These are phyloP conservation scores for Heliamphora exappendiculata DNA, from an alignment of 148 eudicot genomes.

Conservation along the genomic window DNA sequence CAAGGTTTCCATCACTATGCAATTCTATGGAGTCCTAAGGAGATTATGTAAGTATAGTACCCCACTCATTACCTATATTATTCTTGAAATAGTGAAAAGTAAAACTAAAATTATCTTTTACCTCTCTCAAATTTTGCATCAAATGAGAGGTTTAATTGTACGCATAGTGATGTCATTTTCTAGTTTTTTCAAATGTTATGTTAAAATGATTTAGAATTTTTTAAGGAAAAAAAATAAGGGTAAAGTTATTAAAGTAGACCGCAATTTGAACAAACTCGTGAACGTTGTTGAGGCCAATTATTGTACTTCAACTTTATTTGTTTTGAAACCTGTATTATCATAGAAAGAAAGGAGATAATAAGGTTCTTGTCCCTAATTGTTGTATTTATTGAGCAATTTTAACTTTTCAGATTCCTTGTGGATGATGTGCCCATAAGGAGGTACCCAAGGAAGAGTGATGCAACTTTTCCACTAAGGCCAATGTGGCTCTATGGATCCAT, in stretches of 20 bases:
- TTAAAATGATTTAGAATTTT: not conserved
- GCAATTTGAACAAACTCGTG: not conserved
- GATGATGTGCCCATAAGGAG: slow-evolving; percentile 93
- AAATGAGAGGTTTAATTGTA: too few relatives aligned
- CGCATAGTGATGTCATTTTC: too few relatives aligned
- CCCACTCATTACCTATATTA: too few relatives aligned
- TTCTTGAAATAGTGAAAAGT: not conserved
- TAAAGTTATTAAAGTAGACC: not conserved
- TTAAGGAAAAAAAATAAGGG: not conserved
- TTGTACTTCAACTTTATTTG: not conserved
- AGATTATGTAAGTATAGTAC: slow-evolving; percentile 82
- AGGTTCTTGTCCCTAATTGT: not conserved
- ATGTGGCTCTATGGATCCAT: slow-evolving; percentile 97
- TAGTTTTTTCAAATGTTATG: too few relatives aligned
- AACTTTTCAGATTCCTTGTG: slow-evolving; percentile 69
- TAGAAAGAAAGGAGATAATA: not conserved
- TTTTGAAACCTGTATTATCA: not conserved
- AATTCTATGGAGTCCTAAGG: slow-evolving; percentile 72
- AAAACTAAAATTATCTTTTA: too few relatives aligned
- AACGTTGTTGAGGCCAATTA: not conserved
- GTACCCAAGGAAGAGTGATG: slow-evolving; percentile 66
- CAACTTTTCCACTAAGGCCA: slow-evolving; percentile 80
- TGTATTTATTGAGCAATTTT: not conserved
- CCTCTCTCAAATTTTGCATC: too few relatives aligned
- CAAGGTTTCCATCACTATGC: slow-evolving; percentile 81